Evolutionary conservation across 371 early-diverging fungal genomes (phyloP), one percentile per base, ranked within the genome.

Genomic region (Amoeboaphelidium protococcarum): DNA sequence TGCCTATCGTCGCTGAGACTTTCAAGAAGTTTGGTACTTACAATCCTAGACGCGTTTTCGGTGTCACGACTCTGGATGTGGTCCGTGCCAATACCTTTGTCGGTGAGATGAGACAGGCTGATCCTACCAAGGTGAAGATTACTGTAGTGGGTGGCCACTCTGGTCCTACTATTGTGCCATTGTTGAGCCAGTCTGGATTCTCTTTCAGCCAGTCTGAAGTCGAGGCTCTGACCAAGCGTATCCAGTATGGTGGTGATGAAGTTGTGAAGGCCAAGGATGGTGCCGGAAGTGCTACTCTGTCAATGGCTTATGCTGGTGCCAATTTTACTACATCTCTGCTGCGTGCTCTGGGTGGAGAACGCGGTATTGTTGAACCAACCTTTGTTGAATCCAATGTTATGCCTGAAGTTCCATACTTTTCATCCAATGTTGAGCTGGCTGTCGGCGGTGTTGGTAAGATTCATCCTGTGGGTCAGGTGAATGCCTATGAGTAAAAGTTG

Each of bases 171-270:
- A 51, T 51, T 27, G 41, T 51, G 2, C 51, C 51, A 4, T 25
- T 51, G 2, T 25, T 51, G 2, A 10, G 12, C 40, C 50, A 50
- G 26, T 12, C n/a, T 47, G 82, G 80, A 50, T 63, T 72, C 48
- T 54, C 67, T 50, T 85, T 94, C 68, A 73, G 74, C 60, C 71
- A 84, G 58, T 88, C 79, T 59, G 84, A 97, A 71, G 68, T 74
- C 50, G 84, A 84, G 54, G 74, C 78, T 25, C 73, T 97, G 58
- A 87, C 86, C 56, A 69, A 94, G 65, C 87, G 97, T 62, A 86
- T 92, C 62, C 97, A 97, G 71, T 95, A 78, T 63, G 95, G 97
- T 63, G 97, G 97, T 65, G 97, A 97, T 64, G 97, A 97, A 70
- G 97, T 46, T 40, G 48, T 47, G 20, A 47, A 47, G 2, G 51